These are phyloP conservation scores for Pyrrhoderma lamaoense DNA, from an alignment of 1,284 basidiomycete genomes.

Conservation along the genomic window DNA sequence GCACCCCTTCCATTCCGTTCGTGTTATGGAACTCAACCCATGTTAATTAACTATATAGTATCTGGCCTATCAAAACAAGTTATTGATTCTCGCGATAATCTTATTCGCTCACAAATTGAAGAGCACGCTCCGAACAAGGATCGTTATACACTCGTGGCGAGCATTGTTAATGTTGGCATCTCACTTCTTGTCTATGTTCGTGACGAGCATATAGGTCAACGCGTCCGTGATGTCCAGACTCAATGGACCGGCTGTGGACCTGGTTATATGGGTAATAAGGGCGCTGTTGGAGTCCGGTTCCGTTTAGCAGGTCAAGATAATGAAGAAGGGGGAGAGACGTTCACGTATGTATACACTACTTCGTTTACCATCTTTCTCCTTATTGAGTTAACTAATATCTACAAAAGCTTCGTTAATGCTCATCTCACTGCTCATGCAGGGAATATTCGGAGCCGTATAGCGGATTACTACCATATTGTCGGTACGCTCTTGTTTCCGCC, in stretches of 20 bases:
- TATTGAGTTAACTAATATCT: slow-evolving; percentile 6
- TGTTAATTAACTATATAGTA: slow-evolving; percentile 32
- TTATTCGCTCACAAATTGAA: slow-evolving; percentile 67
- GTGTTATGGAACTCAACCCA: neutral
- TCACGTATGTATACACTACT: slow-evolving; percentile 55
- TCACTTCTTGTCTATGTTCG: slow-evolving; percentile 76
- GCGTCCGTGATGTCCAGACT: slow-evolving; percentile 61
- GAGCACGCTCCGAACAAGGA: slow-evolving; percentile 58
- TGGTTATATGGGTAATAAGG: slow-evolving; percentile 89
- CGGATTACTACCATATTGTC: slow-evolving; percentile 80
- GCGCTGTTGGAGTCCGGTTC: slow-evolving; percentile 85
- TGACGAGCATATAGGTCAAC: slow-evolving; percentile 57
- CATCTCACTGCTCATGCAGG: slow-evolving; percentile 85
- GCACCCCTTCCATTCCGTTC: slow-evolving; percentile 12
- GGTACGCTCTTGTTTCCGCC: slow-evolving; percentile 74
- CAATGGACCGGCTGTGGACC: slow-evolving; percentile 73
- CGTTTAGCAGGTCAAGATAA: slow-evolving; percentile 53
- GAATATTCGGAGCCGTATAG: slow-evolving; percentile 64
- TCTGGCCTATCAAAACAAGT: slow-evolving; percentile 56
- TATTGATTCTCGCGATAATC: slow-evolving; percentile 50
- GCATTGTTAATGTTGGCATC: slow-evolving; percentile 72
- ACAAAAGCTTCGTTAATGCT: slow-evolving; percentile 79
- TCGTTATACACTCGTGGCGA: slow-evolving; percentile 64
- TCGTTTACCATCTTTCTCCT: slow-evolving; percentile 4
- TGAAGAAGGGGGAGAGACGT: slow-evolving; percentile 56